These are phyloP conservation scores for Chlamydomonas sp. DNA, from an alignment of 139 green algal genomes.

Conservation along the genomic window DNA sequence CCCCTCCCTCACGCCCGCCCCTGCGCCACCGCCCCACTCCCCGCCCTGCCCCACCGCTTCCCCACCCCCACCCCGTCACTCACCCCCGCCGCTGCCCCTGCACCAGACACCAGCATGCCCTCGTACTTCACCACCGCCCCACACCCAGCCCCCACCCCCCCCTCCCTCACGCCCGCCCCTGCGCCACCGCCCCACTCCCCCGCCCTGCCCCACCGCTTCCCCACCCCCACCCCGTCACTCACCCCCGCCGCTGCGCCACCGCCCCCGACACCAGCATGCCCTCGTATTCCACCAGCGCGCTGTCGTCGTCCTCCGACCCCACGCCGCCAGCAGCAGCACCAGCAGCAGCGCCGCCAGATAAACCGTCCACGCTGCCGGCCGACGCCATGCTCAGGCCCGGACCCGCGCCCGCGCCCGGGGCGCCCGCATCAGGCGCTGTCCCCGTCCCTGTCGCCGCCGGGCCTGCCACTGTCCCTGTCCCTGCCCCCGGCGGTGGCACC, in stretches of 20 bases:
- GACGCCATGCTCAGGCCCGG: background rate
- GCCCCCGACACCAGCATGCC: constrained; percentile 88
- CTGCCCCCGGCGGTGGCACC: constrained; percentile 10
- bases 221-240: too few species aligned
- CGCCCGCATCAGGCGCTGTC: constrained; percentile 33
- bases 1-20: too few species aligned
- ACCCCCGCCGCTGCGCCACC: constrained; percentile 59
- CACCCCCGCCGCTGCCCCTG: constrained; percentile 47
- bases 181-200: too few species aligned
- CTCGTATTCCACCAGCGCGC: constrained; percentile 79
- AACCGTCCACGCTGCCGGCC: too few species aligned
- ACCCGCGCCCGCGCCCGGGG: background rate
- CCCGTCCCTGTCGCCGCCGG: background rate
- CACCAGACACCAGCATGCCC: constrained; percentile 85
- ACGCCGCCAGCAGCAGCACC: background rate
- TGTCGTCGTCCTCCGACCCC: constrained; percentile 45
- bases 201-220: too few species aligned
- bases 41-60: too few species aligned
- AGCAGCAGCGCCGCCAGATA: too few species aligned
- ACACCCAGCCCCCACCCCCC: too few species aligned
- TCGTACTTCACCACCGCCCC: constrained; percentile 82
- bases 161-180: too few species aligned
- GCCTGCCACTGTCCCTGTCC: background rate
- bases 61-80: too few species aligned
- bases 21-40: too few species aligned